Conservation (phyloP, 768 basidiomycete genomes). For the Boletus bicolor region DNA sequence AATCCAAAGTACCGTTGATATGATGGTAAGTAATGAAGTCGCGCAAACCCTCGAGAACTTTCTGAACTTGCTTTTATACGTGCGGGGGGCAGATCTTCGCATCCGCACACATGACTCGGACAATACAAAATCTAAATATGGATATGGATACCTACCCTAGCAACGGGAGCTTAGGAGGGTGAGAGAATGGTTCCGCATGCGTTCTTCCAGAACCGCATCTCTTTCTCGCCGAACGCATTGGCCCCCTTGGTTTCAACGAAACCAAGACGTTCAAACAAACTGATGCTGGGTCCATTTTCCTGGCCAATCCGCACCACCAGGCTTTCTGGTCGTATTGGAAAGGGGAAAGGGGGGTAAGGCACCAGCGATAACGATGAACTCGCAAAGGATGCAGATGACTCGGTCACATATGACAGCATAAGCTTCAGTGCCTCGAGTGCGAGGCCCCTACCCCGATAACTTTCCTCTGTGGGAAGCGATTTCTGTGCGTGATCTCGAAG, state of each 20-base stretch:
- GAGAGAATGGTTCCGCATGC: neutral
- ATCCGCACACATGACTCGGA: slow-evolving; percentile 16
- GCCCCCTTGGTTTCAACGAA: slow-evolving; percentile 66
- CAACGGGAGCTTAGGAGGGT: neutral
- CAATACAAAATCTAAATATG: slow-evolving; percentile 7
- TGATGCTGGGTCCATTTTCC: slow-evolving; percentile 65
- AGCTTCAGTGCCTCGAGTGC: slow-evolving; percentile 62
- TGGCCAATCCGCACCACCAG: slow-evolving; percentile 73
- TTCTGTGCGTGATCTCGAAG: neutral
- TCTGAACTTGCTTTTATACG: slow-evolving; percentile 6
- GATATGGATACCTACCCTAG: neutral
- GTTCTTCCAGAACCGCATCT: slow-evolving; percentile 52
- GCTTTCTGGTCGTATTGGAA: slow-evolving; percentile 41
- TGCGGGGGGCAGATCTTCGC: neutral
- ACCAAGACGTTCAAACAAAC: slow-evolving; percentile 72
- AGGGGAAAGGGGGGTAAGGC: slow-evolving; percentile 34
- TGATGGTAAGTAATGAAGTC: slow-evolving; percentile 14
- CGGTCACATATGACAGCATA: slow-evolving; percentile 67
- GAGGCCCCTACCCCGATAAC: slow-evolving; percentile 65
- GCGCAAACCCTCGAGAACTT: neutral
- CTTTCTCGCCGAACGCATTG: slow-evolving; percentile 78
- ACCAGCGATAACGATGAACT: slow-evolving; percentile 13
- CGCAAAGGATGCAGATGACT: slow-evolving; percentile 27
- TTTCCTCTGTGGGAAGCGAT: slow-evolving; percentile 45
- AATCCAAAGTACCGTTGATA: neutral